Percentiles rank a stretch among this genome's conserved stretches.
These are phyloP conservation scores for Paracorniculantispora psalliotae DNA, from an alignment of 2,329 filamentous ascomycete species.

Conservation along the genomic window DNA sequence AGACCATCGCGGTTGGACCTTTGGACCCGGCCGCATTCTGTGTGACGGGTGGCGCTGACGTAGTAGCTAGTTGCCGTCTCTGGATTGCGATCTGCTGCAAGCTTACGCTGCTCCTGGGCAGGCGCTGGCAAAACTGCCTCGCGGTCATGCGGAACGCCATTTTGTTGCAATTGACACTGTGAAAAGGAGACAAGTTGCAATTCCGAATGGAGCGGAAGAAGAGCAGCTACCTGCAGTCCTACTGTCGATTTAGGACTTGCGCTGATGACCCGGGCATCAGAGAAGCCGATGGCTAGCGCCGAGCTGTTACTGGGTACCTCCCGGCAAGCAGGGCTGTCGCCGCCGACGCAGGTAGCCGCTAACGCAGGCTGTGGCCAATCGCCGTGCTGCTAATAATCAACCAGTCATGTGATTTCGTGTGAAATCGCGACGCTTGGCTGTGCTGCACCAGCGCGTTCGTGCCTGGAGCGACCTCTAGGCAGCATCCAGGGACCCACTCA, in stretches of 20 bases:
- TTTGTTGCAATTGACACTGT: neutral
- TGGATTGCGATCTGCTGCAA: constrained; percentile 27
- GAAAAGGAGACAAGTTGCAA: neutral
- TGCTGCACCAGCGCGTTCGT: constrained; percentile 4
- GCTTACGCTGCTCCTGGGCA: constrained; percentile 19
- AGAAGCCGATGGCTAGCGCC: constrained; percentile 7
- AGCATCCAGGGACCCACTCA: constrained; percentile 6
- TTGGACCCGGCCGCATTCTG: constrained; percentile 66
- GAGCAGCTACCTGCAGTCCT: neutral
- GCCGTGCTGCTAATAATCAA: constrained; percentile 1
- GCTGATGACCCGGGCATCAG: constrained; percentile 7
- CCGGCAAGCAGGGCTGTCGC: too few species aligned
- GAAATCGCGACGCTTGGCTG: neutral
- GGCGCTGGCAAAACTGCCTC: constrained; percentile 30
- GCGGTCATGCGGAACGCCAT: constrained; percentile 39
- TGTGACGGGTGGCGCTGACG: constrained; percentile 65
- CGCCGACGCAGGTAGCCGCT: neutral
- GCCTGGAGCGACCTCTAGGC: constrained; percentile 10
- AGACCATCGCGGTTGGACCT: constrained; percentile 95
- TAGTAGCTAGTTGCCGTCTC: constrained; percentile 32
- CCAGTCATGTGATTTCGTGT: constrained; percentile 12
- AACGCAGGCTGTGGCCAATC: constrained; percentile 3
- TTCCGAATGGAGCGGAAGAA: neutral
- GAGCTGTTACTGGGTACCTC: constrained; percentile 10
- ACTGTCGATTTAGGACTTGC: constrained; percentile 5